Evolutionary conservation across 495 filamentous ascomycete genomes (phyloP), one percentile per base, ranked within the genome.

Genomic region (Aspergillus nidulans): DNA sequence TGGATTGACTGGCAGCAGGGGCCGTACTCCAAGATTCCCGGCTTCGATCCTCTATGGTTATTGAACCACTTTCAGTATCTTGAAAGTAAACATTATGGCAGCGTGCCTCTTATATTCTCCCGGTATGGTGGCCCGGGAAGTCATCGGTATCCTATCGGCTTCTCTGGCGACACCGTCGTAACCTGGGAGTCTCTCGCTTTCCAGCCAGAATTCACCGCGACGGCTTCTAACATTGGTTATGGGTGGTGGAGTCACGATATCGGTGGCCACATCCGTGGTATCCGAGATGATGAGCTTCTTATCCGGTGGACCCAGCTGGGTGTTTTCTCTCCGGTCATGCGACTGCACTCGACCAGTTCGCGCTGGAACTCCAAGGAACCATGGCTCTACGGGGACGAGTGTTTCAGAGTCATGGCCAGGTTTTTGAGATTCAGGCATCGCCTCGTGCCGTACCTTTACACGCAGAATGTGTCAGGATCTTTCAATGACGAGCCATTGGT

Each of bases 1-100:
- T 85, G 82, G 82, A 68, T 83, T 26, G 81, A 85, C 65, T 85
- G 82, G 82, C 82, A 85, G 63, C 82, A 85, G 64, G 82, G 82
- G 2, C 61, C 57, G 15, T 51, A 69, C 46, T 80, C 80, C 1
- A 65, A 64, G 12, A 73, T 81, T 24, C 76, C 75, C 0, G 81
- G 82, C 10, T 70, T 84, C 32, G 81, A 85, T 61, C 82, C 82
- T 0, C 64, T 85, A 1, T 84, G 81, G 81, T 60, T 84, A n/a
- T 71, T 85, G 43, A 85, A 84, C 60, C 82, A 85, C 55, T 84
- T 73, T 57, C 77, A 81, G 44, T 85, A 77, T 60, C 72, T 83
- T 2, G 77, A 82, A 49, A 77, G 70, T 52, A 57, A 52, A 10
- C 69, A 57, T 0, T 49, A 66, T 1, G 61, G 63, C 7, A 63